phyloP scores from a whole-genome alignment of 2,329 filamentous ascomycete species.

The Beauveria sp. region DNA sequence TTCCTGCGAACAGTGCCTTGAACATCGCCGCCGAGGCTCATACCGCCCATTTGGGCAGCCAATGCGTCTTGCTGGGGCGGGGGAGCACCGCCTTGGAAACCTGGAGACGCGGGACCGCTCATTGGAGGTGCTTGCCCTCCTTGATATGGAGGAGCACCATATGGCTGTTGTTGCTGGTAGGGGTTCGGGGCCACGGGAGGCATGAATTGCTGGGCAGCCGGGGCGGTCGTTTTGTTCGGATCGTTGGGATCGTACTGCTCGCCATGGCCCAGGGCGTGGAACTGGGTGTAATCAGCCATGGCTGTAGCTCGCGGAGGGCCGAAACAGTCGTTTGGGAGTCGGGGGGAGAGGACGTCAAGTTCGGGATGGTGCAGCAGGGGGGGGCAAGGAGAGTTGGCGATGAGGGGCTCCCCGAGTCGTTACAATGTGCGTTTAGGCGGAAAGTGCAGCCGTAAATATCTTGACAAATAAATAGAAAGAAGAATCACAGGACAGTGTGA shows the following conservation, averaged over 20 bases:
- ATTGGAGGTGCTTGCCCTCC: conserved; percentile 23
- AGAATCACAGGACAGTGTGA: too few species aligned
- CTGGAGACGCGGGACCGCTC: conserved; percentile 24
- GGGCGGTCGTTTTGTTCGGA: conserved; percentile 42
- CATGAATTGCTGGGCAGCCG: conserved; percentile 47
- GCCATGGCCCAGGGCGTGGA: conserved; percentile 49
- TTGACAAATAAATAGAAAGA: background rate
- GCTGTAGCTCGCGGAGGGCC: conserved; percentile 12
- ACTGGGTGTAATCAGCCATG: conserved; percentile 51
- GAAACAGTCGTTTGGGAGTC: background rate
- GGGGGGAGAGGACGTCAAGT: background rate
- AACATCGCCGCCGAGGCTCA: conserved; percentile 53
- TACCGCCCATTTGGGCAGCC: conserved; percentile 68
- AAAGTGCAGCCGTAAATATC: background rate
- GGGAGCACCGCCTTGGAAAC: conserved; percentile 16
- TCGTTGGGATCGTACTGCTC: conserved; percentile 48
- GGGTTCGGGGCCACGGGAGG: conserved; percentile 45
- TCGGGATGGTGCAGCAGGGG: background rate
- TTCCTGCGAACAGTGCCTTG: conserved; percentile 54
- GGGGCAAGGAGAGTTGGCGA: background rate
- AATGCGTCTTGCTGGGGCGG: conserved; percentile 42
- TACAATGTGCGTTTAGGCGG: background rate
- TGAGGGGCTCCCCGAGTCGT: conserved; percentile 5
- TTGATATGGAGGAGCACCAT: conserved; percentile 36
- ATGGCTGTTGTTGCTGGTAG: conserved; percentile 40